These are phyloP conservation scores for Rostrohypoxylon terebratum DNA, from an alignment of 495 filamentous ascomycete species.

Conservation along the genomic window DNA sequence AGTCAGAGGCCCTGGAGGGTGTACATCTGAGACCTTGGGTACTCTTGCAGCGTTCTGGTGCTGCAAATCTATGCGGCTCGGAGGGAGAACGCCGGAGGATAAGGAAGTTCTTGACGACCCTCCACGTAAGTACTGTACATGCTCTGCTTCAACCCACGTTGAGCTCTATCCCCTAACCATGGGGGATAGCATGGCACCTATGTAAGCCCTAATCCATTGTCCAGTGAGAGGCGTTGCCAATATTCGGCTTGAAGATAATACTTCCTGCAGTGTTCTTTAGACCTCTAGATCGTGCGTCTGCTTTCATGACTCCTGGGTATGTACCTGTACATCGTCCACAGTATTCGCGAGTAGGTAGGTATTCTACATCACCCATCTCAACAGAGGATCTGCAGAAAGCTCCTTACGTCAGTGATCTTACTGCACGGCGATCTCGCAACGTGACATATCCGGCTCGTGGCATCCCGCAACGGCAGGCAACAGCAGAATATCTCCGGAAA, in stretches of 20 bases:
- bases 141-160: conserved; percentile 11
- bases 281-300: conserved; percentile 11
- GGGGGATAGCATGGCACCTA: neutral
- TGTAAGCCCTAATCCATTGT: neutral
- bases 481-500: conserved; percentile 10
- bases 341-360: neutral
- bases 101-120: neutral
- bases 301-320: neutral
- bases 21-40: conserved; percentile 4
- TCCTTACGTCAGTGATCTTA: conserved; percentile 15
- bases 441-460: conserved; percentile 8
- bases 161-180: neutral
- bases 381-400: conserved; percentile 1
- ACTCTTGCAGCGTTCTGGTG: conserved; percentile 20
- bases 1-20: neutral
- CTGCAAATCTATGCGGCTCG: conserved; percentile 10
- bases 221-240: conserved; percentile 16
- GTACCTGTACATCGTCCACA: conserved; percentile 20
- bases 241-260: conserved; percentile 9
- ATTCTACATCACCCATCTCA: neutral
- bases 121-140: conserved; percentile 10
- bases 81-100: conserved; percentile 20
- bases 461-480: conserved; percentile 19
- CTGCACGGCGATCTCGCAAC: neutral
- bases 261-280: conserved; percentile 18